Evolutionary conservation across 306 rosid species (phyloP), one percentile per base, ranked within the genome.

Genomic region (Fagus crenata): DNA sequence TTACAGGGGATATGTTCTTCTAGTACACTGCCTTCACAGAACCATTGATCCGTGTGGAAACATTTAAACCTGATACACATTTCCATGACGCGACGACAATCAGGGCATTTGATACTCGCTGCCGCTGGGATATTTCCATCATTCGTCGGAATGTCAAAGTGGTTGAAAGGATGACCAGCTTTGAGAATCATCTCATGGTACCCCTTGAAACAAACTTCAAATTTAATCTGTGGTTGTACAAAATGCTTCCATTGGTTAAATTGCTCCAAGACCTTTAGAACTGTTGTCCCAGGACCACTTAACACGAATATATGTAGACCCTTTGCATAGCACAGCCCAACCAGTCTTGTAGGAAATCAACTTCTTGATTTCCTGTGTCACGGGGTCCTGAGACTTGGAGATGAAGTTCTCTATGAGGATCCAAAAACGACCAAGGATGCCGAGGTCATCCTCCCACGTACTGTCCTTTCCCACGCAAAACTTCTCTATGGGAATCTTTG

Each of bases 291-390:
- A 41, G 77, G 88, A 0, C 92, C 89, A 13, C 70, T 67, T 0
- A 72, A 8, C 61, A 84, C 73, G 49, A 85, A 88, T 0, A 69
- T n/a, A n/a, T n/a, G n/a, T 71, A 0, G 88, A 71, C 1, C 93
- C 93, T 6, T 82, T 87, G 77, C 64, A 75, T 0, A 90, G 72
- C 37, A 90, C 77, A 3, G 78, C 87, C 92, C 95, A 90, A 15
- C 92, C 92, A 36, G 85, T 81, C 76, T 88, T 87, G 84, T 85
- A 86, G 0, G 92, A 85, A 17, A 85, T 77, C 75, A 90, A 28
- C 51, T 85, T 83, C 8, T 87, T 82, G 36, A 89, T 79, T 43
- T 91, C 88, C 69, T 86, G 77, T 0, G 87, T 83, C 13, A 77
- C 74, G 0, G 65, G 0, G 3, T 65, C 49, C 28, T 82, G 41